Evolutionary conservation across 1,139 yeast species (phyloP), one percentile per base, ranked within the genome.

Genomic region (Debaryomyces sp.): DNA sequence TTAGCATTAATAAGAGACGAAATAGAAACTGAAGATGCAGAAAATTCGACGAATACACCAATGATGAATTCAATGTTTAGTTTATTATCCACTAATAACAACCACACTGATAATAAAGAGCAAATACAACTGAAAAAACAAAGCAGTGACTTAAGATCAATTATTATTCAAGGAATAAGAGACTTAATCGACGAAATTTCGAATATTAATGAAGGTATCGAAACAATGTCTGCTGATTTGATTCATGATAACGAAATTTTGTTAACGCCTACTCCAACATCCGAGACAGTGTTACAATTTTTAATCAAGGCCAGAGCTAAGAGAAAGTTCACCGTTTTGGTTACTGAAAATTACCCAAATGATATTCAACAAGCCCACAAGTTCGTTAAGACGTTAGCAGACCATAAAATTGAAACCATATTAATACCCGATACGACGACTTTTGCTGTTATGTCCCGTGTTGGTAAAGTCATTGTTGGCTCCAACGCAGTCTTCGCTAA

Each of bases 361-460:
- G 91, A 87, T 56, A 84, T 89, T 24, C 75, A 77, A 41, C 76
- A 75, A 32, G 89, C 97, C 1, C 96, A 90, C 60, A 75, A 71
- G 50, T 90, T 94, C 66, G 97, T 95, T 17, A 82, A 83, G 59
- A 82, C 81, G 50, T 78, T 95, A 55, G 87, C 96, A 1, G 86
- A 84, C 50, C 90, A 94, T 50, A 89, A 94, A 48, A 90, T 95
- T 48, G 96, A 91, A 54, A 86, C 97, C 1, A 88, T 91, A 2
- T 80, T 95, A 47, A 89, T 95, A 43, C 98, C 99, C 0, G 99
- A 95, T 63, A 81, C 96, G 4, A 87, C 96, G 24, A 91, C 87
- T 0, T 90, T 87, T 67, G 98, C 99, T 0, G 89, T 95, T 44
- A 95, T 95, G 99, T 88, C 97, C 43, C 77, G 97, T 54, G 99